Percentiles rank a stretch among this genome's conserved stretches.
These are phyloP conservation scores for Melocanna baccifera DNA, from an alignment of 176 grass and related monocot species.

Conservation along the genomic window DNA sequence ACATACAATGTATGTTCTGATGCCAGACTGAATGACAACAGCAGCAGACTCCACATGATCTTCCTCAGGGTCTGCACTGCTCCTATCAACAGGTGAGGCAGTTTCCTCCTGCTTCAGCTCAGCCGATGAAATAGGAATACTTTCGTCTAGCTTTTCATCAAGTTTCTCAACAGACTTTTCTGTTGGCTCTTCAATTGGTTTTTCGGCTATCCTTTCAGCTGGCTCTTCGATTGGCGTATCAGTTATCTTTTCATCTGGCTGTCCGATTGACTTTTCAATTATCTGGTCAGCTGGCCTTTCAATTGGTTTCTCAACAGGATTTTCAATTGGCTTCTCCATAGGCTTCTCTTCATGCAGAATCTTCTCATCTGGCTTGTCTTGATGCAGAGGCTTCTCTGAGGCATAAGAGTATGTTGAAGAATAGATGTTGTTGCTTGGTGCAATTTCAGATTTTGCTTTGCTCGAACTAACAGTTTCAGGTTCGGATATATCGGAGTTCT, in stretches of 20 bases:
- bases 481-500: slow-evolving; percentile 74
- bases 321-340: slow-evolving; percentile 28
- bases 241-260: slow-evolving; percentile 33
- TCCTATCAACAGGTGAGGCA: slow-evolving; percentile 24
- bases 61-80: slow-evolving; percentile 26
- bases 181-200: slow-evolving; percentile 28
- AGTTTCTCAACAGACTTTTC: slow-evolving; percentile 37
- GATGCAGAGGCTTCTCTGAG: slow-evolving; percentile 57
- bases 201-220: slow-evolving; percentile 33
- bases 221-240: slow-evolving; percentile 27
- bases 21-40: slow-evolving; percentile 63
- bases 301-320: slow-evolving; percentile 27
- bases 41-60: slow-evolving; percentile 46
- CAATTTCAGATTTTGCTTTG: slow-evolving; percentile 73
- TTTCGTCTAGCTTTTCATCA: slow-evolving; percentile 41
- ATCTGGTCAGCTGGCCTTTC: slow-evolving; percentile 46
- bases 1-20: slow-evolving; percentile 65
- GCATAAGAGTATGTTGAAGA: slow-evolving; percentile 67
- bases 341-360: slow-evolving; percentile 28
- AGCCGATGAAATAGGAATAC: slow-evolving; percentile 16
- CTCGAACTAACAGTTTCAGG: slow-evolving; percentile 65
- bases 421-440: slow-evolving; percentile 49
- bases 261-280: slow-evolving; percentile 45
- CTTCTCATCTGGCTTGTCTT: slow-evolving; percentile 50
- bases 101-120: slow-evolving; percentile 47